phyloP scores from a whole-genome alignment of 768 basidiomycete species.

The Lactarius tabidus region DNA sequence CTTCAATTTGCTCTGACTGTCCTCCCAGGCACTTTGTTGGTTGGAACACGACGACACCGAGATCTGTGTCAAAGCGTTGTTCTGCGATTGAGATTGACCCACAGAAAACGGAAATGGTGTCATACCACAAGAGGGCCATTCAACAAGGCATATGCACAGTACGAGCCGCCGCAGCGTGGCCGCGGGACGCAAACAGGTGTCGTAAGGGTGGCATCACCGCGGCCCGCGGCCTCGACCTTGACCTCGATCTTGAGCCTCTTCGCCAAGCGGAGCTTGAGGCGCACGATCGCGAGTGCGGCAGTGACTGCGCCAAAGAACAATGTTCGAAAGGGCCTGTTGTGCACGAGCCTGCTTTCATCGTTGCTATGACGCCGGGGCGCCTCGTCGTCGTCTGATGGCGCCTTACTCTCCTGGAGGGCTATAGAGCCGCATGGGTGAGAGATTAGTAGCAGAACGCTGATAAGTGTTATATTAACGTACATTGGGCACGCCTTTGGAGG shows the following conservation, averaged over 20 bases:
- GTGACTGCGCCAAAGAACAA: not conserved
- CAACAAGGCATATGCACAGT: not conserved
- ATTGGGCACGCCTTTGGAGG: not conserved
- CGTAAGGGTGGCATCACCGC: not conserved
- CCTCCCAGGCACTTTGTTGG: constrained; percentile 12
- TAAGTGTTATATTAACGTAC: not conserved
- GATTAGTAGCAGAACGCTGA: not conserved
- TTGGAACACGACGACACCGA: constrained; percentile 15
- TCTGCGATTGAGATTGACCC: not conserved
- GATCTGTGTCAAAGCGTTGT: constrained; percentile 3
- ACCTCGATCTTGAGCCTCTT: not conserved
- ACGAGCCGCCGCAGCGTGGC: constrained; percentile 1
- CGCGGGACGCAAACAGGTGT: not conserved
- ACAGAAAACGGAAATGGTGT: not conserved
- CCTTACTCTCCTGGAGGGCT: not conserved
- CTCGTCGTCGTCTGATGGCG: not conserved
- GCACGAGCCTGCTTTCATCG: not conserved
- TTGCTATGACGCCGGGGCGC: not conserved
- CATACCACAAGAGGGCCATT: constrained; percentile 11
- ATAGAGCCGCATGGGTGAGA: not conserved
- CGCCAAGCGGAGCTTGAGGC: not conserved
- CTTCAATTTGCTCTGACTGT: not conserved
- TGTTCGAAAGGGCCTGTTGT: not conserved
- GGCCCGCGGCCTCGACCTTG: not conserved
- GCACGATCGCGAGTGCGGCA: not conserved